Percentiles rank a stretch among this genome's conserved stretches.
These are phyloP conservation scores for Boletus putidus DNA, from an alignment of 1,284 basidiomycete species.

Conservation along the genomic window DNA sequence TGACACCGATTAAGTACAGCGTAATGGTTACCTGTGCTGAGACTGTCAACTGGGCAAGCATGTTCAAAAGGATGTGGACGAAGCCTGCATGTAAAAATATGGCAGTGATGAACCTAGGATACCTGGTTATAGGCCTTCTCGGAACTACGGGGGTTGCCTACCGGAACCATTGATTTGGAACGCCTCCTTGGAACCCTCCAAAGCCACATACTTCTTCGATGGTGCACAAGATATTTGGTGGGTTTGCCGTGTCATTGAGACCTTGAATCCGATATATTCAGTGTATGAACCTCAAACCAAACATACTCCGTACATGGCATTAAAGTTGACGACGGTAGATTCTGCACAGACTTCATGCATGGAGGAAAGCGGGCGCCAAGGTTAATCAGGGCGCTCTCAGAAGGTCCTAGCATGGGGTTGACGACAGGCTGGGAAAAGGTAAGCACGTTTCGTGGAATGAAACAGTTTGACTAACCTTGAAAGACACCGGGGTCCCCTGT, in stretches of 20 bases:
- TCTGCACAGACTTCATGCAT: conserved; percentile 76
- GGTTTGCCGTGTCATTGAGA: conserved; percentile 75
- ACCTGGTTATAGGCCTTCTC: conserved; percentile 7
- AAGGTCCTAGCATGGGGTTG: conserved; percentile 93
- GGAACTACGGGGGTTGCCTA: conserved; percentile 33
- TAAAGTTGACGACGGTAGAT: conserved; percentile 57
- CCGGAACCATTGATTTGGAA: conserved; percentile 87
- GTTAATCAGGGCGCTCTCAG: conserved; percentile 80
- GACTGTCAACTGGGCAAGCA: conserved; percentile 82
- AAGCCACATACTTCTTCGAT: conserved; percentile 87
- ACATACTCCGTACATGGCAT: conserved; percentile 58
- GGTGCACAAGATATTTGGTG: conserved; percentile 67
- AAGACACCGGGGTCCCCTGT: conserved; percentile 79
- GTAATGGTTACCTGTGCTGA: conserved; percentile 65
- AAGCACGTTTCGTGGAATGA: neutral
- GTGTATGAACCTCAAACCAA: conserved; percentile 5
- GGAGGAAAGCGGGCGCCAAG: conserved; percentile 92
- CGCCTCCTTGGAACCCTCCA: conserved; percentile 69
- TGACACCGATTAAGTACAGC: neutral
- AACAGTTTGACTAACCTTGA: conserved; percentile 55
- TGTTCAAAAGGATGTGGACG: conserved; percentile 85
- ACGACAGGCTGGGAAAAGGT: conserved; percentile 58
- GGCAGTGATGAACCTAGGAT: conserved; percentile 72
- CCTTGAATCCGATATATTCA: conserved; percentile 43
- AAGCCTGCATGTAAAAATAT: conserved; percentile 94